Evolutionary conservation across 805 yeast species (phyloP), one percentile per base, ranked within the genome.

Genomic region (Debaryomyces prosopidis): DNA sequence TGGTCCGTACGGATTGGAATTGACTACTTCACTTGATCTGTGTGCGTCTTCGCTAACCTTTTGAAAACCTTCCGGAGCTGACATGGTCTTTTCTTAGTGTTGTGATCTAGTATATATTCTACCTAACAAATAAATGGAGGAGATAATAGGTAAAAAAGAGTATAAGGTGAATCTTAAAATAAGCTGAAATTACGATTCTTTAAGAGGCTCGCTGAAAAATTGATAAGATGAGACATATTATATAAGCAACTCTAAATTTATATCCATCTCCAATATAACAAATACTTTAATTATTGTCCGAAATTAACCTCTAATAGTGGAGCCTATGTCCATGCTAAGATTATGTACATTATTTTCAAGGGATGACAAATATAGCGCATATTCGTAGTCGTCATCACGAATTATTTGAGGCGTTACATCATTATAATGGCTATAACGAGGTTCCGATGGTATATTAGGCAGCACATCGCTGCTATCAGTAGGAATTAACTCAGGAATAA

Each of bases 1-100:
- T 56, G 97, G 95, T 14, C 96, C 99, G 61, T 92, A 92, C 52
- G 98, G 98, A 65, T 91, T 91, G 2, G 44, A 31, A 32, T 43
- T 54, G 39, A 62, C 52, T 30, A 39, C 27, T 17, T 48, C 58
- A 16, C 44, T 51, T 42, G 59, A 58, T 36, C 53, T 51, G 50
- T 63, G 66, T 6, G 57, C 55, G 44, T 66, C 73, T 52, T 69
- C 74, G 35, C 60, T 58, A 16, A 69, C 68, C 49, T 66, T 61
- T 37, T 61, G 60, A 52, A 69, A 69, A 18, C 72, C 73, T 44
- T 55, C 63, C 19, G 66, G 65, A 14, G 46, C 62, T 12, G 66
- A 46, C 69, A 65, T 65, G 1, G 11, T 43, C 3, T 23, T 23
- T 23, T 7, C 2, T 23, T 23, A 23, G 9, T 23, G 26, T 23